A percentile compares a stretch with the other conserved stretches of the same genome.
phyloP scores from a whole-genome alignment of 108 stramenopile species.

The Licmophora abbreviata region DNA sequence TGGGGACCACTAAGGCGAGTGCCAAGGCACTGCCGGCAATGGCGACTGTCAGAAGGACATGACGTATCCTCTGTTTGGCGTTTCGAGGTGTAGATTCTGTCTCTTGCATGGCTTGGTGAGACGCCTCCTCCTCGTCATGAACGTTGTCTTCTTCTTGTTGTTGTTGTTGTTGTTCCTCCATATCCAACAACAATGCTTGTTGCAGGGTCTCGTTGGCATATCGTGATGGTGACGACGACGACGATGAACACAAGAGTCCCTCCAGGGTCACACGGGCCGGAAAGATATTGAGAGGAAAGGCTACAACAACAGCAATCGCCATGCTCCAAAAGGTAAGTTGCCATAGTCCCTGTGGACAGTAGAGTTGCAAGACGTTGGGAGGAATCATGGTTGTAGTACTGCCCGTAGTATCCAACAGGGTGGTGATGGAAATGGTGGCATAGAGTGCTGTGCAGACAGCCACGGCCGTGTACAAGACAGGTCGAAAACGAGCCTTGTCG shows the following conservation, averaged over 20 bases:
- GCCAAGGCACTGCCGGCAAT: slow-evolving; percentile 54
- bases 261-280: slow-evolving; percentile 62
- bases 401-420: slow-evolving; percentile 60
- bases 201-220: not conserved
- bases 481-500: slow-evolving; percentile 27
- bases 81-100: too few species aligned
- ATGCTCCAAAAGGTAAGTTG: slow-evolving; percentile 59
- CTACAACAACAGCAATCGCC: slow-evolving; percentile 70
- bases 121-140: not conserved
- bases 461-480: slow-evolving; percentile 35
- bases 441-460: slow-evolving; percentile 28
- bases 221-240: slow-evolving; percentile 7
- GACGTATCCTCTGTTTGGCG: slow-evolving; percentile 2
- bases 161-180: not conserved
- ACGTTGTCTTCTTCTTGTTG: slow-evolving; percentile 6
- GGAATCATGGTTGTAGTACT: slow-evolving; percentile 20
- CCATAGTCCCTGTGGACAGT: slow-evolving; percentile 41
- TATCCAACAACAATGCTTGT: slow-evolving; percentile 1
- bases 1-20: slow-evolving; percentile 54
- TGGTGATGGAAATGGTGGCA: slow-evolving; percentile 36
- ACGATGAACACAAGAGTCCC: slow-evolving; percentile 32
- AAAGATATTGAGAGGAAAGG: slow-evolving; percentile 76
- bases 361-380: slow-evolving; percentile 61
- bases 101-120: not conserved
- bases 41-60: slow-evolving; percentile 27